Evolutionary conservation across 2,329 filamentous ascomycete genomes (phyloP).

Genomic region (Rachicladosporium sp.): DNA sequence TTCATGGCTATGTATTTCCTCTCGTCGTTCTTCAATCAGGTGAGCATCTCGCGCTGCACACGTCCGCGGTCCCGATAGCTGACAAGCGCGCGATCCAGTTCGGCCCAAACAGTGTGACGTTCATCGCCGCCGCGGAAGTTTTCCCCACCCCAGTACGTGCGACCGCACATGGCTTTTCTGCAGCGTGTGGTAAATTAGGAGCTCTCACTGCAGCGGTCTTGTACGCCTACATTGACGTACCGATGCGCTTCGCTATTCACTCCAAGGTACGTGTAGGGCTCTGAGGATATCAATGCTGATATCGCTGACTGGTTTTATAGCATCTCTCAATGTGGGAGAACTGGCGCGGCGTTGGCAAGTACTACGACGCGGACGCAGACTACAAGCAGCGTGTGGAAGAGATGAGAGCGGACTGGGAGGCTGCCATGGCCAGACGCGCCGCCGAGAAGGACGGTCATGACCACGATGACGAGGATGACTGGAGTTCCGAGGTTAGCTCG

Average conservation of each 20-base stretch:
- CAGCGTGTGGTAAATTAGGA: slow-evolving; percentile 77
- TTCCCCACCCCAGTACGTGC: slow-evolving; percentile 89
- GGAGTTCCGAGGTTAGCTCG: slow-evolving; percentile 36
- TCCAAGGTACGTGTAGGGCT: no score
- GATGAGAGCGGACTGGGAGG: slow-evolving; percentile 44
- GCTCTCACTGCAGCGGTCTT: slow-evolving; percentile 76
- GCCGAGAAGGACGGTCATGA: slow-evolving; percentile 36
- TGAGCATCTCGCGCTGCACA: no score
- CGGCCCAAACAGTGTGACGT: slow-evolving; percentile 89
- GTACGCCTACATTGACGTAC: slow-evolving; percentile 86
- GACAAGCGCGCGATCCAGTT: slow-evolving; percentile 42
- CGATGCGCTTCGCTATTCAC: slow-evolving; percentile 83
- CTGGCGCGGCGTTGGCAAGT: slow-evolving; percentile 61
- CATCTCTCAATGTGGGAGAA: slow-evolving; percentile 87
- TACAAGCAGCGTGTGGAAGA: slow-evolving; percentile 70
- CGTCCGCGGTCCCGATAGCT: no score
- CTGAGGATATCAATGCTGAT: no score
- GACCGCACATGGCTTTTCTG: slow-evolving; percentile 89
- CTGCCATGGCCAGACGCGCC: slow-evolving; percentile 42
- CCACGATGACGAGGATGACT: slow-evolving; percentile 31
- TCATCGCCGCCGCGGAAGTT: slow-evolving; percentile 92
- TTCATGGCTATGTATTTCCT: slow-evolving; percentile 99
- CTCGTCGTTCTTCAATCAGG: slow-evolving; percentile 88
- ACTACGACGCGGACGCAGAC: slow-evolving; percentile 73
- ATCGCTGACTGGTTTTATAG: no score